Percentiles rank a stretch among this genome's conserved stretches.
These are phyloP conservation scores for Sodiomyces alkalinus DNA, from an alignment of 2,329 filamentous ascomycete genomes.

Conservation along the genomic window DNA sequence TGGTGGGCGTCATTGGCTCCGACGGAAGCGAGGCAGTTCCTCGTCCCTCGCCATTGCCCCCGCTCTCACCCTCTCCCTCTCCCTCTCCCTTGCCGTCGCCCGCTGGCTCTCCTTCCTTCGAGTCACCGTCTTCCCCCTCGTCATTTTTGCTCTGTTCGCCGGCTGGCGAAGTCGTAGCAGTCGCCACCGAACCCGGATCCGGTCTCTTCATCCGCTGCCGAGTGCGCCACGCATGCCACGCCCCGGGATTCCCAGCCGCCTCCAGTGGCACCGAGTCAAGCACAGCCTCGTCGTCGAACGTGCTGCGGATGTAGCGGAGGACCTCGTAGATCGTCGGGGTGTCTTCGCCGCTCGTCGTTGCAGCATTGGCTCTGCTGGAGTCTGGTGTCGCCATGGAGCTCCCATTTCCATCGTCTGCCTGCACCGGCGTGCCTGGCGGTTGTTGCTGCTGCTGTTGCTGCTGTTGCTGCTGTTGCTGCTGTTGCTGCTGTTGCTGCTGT, in stretches of 20 bases:
- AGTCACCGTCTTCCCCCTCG: neutral
- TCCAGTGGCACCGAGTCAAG: conserved; percentile 68
- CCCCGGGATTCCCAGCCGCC: conserved; percentile 76
- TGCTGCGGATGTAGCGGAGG: conserved; percentile 64
- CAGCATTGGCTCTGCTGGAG: too few relatives aligned
- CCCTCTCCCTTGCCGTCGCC: too few relatives aligned
- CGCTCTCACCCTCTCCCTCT: too few relatives aligned
- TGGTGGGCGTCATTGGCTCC: conserved; percentile 3
- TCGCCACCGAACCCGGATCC: too few relatives aligned
- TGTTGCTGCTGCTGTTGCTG: conserved; percentile 15
- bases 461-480: conserved; percentile 9
- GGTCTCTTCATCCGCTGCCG: conserved; percentile 31
- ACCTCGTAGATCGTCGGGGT: conserved; percentile 46
- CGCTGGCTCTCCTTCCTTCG: neutral
- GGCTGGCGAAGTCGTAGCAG: too few relatives aligned
- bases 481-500: conserved; percentile 10
- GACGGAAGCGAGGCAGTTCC: neutral
- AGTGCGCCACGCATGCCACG: conserved; percentile 85
- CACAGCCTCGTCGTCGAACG: conserved; percentile 64
- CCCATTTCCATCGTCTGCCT: conserved; percentile 8
- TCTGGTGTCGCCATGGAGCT: conserved; percentile 15
- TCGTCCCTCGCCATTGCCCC: neutral
- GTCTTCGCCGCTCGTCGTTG: conserved; percentile 10
- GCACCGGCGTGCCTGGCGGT: conserved; percentile 11
- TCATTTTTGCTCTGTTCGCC: conserved; percentile 1